Conservation (phyloP, 805 yeast species). For the Saccharomycopsis olivae region DNA sequence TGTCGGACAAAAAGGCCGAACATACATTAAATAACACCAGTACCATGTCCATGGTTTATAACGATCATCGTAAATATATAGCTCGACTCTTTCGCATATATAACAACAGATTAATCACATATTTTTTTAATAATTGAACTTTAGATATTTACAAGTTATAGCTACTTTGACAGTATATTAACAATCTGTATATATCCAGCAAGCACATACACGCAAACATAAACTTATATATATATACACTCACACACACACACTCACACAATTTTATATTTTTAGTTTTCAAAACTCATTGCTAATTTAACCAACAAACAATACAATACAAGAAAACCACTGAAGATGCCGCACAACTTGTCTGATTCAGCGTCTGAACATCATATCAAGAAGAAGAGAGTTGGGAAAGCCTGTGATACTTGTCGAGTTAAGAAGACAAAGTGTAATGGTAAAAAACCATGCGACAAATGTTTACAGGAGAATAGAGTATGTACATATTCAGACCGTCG, state of each 20-base stretch:
- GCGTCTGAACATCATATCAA: conserved; percentile 1
- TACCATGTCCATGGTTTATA: too few relatives aligned
- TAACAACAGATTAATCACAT: too few relatives aligned
- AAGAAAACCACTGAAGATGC: background rate
- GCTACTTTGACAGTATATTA: too few relatives aligned
- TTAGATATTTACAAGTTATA: too few relatives aligned
- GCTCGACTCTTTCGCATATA: too few relatives aligned
- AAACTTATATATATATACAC: background rate
- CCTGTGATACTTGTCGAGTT: conserved; percentile 52
- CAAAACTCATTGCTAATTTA: too few relatives aligned
- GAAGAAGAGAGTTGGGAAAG: conserved; percentile 52
- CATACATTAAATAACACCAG: too few relatives aligned
- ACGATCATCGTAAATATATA: too few relatives aligned
- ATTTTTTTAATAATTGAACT: too few relatives aligned
- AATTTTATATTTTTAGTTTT: too few relatives aligned
- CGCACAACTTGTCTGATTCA: background rate
- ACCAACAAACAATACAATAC: too few relatives aligned
- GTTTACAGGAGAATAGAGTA: conserved; percentile 44
- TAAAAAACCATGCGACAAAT: conserved; percentile 46
- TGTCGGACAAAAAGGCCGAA: too few relatives aligned
- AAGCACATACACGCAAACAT: background rate
- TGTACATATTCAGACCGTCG: conserved; percentile 50
- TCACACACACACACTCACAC: background rate
- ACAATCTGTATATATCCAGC: background rate
- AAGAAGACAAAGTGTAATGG: conserved; percentile 60